These are phyloP conservation scores for Pseudozyma hubeiensis DNA, from an alignment of 1,284 basidiomycete genomes.

Conservation along the genomic window DNA sequence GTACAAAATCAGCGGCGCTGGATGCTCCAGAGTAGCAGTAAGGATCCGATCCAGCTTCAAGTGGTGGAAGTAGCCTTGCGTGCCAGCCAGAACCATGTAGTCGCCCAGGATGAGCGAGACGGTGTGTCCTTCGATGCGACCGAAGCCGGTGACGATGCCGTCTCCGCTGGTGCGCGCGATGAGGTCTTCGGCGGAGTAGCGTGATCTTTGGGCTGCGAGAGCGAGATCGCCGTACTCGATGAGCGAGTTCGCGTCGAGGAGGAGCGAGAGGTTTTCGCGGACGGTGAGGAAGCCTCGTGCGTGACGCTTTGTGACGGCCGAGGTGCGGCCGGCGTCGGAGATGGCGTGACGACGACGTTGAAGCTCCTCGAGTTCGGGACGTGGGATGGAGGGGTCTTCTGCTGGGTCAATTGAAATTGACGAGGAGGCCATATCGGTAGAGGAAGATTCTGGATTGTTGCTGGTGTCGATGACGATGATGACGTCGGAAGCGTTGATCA, in stretches of 20 bases:
- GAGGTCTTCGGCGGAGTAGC: conserved; percentile 15
- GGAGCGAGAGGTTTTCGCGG: conserved; percentile 44
- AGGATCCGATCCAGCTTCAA: conserved; percentile 54
- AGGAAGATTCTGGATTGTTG: background rate
- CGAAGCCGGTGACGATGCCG: conserved; percentile 54
- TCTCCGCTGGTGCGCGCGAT: conserved; percentile 41
- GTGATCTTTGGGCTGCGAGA: conserved; percentile 38
- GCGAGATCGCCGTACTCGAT: conserved; percentile 52
- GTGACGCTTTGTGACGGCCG: conserved; percentile 39
- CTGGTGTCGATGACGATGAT: conserved; percentile 24
- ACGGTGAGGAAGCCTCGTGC: conserved; percentile 45
- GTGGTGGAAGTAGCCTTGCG: conserved; percentile 55
- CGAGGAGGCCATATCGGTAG: background rate
- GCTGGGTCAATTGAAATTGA: background rate
- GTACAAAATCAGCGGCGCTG: conserved; percentile 50
- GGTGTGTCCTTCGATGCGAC: conserved; percentile 18
- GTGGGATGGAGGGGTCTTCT: conserved; percentile 20
- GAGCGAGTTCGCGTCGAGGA: conserved; percentile 42
- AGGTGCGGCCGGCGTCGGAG: conserved; percentile 18
- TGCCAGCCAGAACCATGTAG: conserved; percentile 54
- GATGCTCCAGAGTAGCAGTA: conserved; percentile 20
- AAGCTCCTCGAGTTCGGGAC: conserved; percentile 39
- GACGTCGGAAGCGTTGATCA: conserved; percentile 23
- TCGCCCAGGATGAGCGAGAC: conserved; percentile 44
- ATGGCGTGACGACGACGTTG: conserved; percentile 10